Conservation (phyloP, 768 basidiomycete genomes). For the Tylopilus cervinicoccineus region DNA sequence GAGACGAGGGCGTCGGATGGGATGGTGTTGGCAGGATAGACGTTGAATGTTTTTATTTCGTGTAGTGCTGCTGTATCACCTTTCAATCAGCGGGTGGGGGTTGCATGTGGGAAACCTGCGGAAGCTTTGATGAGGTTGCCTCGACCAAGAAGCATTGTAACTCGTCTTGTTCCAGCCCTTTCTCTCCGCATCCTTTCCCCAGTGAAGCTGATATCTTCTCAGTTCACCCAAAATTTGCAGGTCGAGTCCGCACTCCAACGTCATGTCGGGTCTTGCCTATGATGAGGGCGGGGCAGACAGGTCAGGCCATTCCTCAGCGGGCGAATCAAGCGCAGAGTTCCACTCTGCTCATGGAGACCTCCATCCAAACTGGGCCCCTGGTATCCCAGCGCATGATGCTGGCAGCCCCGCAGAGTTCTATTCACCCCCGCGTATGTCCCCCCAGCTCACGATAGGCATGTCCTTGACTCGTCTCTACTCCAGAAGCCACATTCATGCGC, state of each 20-base stretch:
- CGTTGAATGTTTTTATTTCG: background rate
- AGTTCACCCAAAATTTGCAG: conserved; percentile 1
- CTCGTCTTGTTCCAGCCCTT: background rate
- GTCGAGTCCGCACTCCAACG: background rate
- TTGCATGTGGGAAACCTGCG: conserved; percentile 14
- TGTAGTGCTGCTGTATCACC: background rate
- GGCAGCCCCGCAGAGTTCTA: conserved; percentile 15
- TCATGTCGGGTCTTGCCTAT: conserved; percentile 32
- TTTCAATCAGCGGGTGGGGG: background rate
- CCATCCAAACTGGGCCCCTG: conserved; percentile 6
- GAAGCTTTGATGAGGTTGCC: background rate
- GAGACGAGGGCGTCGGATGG: conserved; percentile 7
- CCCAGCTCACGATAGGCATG: background rate
- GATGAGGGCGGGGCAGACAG: conserved; percentile 18
- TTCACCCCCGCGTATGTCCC: conserved; percentile 19
- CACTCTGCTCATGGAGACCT: background rate
- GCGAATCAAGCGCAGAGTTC: conserved; percentile 4
- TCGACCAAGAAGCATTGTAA: background rate
- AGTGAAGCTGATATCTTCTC: background rate
- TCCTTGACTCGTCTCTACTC: conserved; percentile 5
- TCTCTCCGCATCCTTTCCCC: background rate
- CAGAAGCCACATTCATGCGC: conserved; percentile 34
- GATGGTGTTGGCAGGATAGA: conserved; percentile 20
- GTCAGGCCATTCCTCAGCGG: conserved; percentile 4
- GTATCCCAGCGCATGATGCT: conserved; percentile 2